A percentile compares a stretch with the other conserved stretches of the same genome.
These are phyloP conservation scores for Trametes cingulata DNA, from an alignment of 768 basidiomycete genomes.

Conservation along the genomic window DNA sequence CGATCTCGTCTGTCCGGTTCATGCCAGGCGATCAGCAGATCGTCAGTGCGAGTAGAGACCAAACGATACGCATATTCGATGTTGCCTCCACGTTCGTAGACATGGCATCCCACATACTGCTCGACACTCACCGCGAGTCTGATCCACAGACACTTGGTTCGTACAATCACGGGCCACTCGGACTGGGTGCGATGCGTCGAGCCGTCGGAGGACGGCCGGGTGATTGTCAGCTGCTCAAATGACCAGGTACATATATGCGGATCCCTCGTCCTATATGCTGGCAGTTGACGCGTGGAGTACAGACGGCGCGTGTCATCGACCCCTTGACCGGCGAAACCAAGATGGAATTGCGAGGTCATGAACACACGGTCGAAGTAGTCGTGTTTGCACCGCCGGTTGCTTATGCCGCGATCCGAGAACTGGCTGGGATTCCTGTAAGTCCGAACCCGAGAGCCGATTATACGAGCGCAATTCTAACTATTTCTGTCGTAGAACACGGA, in stretches of 20 bases:
- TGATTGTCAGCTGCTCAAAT: slow-evolving; percentile 51
- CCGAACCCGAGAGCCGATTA: background rate
- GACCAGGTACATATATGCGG: slow-evolving; percentile 47
- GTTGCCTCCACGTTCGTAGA: slow-evolving; percentile 49
- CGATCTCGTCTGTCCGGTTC: slow-evolving; percentile 54
- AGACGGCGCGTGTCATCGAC: slow-evolving; percentile 58
- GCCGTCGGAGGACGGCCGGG: slow-evolving; percentile 43
- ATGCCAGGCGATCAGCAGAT: slow-evolving; percentile 53
- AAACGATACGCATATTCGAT: slow-evolving; percentile 57
- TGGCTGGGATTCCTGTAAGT: slow-evolving; percentile 44
- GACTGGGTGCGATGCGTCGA: slow-evolving; percentile 51
- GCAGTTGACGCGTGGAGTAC: background rate
- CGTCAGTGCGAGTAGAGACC: slow-evolving; percentile 55
- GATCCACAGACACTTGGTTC: slow-evolving; percentile 48
- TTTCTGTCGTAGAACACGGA: slow-evolving; percentile 48
- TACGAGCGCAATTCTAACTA: background rate
- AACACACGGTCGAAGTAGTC: slow-evolving; percentile 53
- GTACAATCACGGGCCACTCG: slow-evolving; percentile 49
- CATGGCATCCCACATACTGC: background rate
- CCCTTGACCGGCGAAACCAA: slow-evolving; percentile 49
- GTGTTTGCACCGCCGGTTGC: slow-evolving; percentile 49
- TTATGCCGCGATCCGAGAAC: slow-evolving; percentile 47
- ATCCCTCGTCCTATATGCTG: background rate
- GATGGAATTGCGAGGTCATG: slow-evolving; percentile 54
- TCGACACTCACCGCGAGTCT: background rate